Conservation (phyloP, 148 eudicot genomes). For the Silene uniflora region DNA sequence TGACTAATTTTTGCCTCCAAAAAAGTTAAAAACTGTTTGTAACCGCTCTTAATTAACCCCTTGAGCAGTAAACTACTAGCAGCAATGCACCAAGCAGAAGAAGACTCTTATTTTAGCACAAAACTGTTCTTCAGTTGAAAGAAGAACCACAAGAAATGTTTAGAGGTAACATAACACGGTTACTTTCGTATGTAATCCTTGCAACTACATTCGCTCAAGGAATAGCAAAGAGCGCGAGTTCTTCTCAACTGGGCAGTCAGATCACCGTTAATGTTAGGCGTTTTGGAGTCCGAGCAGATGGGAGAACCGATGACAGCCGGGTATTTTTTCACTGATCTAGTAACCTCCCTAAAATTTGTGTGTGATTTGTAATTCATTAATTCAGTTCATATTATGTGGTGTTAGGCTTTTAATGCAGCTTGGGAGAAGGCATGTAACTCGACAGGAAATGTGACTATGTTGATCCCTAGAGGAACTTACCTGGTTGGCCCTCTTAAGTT, state of each 20-base stretch:
- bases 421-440: slow-evolving; percentile 31
- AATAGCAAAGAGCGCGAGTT: slow-evolving; percentile 3
- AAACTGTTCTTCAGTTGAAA: slow-evolving; percentile 6
- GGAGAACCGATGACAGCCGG: slow-evolving; percentile 29
- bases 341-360: neutral
- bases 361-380: neutral
- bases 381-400: slow-evolving; percentile 8
- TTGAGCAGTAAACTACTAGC: slow-evolving; percentile 4
- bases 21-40: slow-evolving; percentile 5
- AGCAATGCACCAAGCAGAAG: slow-evolving; percentile 3
- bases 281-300: slow-evolving; percentile 29
- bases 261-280: slow-evolving; percentile 22
- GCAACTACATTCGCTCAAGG: slow-evolving; percentile 3
- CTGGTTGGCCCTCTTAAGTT: slow-evolving; percentile 35
- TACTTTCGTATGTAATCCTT: slow-evolving; percentile 15
- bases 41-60: slow-evolving; percentile 18
- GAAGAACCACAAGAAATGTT: slow-evolving; percentile 13
- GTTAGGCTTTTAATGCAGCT: slow-evolving; percentile 35
- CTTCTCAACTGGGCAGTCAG: neutral
- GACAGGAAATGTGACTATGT: slow-evolving; percentile 25
- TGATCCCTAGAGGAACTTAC: slow-evolving; percentile 39
- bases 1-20: slow-evolving; percentile 22
- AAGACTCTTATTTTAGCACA: neutral
- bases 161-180: slow-evolving; percentile 2
- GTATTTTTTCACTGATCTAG: neutral